A percentile compares a stretch with the other conserved stretches of the same genome.
Conservation (phyloP, 345 rosid species). For the Pistacia atlantica region DNA sequence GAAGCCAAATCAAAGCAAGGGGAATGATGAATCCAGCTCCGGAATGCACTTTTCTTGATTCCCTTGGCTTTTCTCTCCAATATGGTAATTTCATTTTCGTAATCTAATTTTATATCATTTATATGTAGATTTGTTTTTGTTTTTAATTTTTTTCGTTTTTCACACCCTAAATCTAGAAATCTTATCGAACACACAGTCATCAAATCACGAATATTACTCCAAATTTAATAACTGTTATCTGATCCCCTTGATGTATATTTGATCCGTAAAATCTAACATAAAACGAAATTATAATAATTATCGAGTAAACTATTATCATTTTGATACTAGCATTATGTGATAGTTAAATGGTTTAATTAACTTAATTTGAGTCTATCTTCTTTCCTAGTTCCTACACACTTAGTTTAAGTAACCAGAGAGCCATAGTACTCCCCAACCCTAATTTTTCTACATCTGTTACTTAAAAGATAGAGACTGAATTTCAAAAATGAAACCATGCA, state of each 20-base stretch:
- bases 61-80: not conserved
- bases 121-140: not conserved
- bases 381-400: not conserved
- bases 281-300: too few species aligned
- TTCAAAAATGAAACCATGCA: not conserved
- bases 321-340: too few species aligned
- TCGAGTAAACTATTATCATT: too few species aligned
- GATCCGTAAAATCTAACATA: too few species aligned
- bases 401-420: not conserved
- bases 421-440: slow-evolving; percentile 6
- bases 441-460: not conserved
- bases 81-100: slow-evolving; percentile 21
- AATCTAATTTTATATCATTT: not conserved
- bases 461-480: not conserved
- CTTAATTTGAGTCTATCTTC: not conserved
- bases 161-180: not conserved
- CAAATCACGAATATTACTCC: not conserved
- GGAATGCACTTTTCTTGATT: slow-evolving; percentile 45
- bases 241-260: not conserved
- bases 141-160: not conserved
- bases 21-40: slow-evolving; percentile 45
- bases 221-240: not conserved
- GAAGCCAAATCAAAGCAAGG: slow-evolving; percentile 42
- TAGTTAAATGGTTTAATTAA: too few species aligned
- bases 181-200: not conserved